Evolutionary conservation across 129 eudicot species (phyloP).

Genomic region (Flaveria trinervia): DNA sequence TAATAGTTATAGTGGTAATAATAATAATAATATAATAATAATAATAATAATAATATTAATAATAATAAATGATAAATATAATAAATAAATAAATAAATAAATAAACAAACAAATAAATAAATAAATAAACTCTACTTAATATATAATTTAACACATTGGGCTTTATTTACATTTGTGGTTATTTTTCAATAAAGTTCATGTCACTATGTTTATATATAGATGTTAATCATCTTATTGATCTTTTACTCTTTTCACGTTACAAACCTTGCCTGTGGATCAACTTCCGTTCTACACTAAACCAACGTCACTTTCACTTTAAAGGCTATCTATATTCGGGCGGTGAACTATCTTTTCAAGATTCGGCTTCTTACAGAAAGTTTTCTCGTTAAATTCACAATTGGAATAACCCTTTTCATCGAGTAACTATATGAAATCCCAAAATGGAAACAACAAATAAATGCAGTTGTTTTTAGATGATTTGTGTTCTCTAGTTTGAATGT

Average conservation of each 20-base stretch:
- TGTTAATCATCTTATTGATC: constrained; percentile 3
- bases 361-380: constrained; percentile 32
- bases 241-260: constrained; percentile 20
- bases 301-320: constrained; percentile 41
- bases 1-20: too few species aligned
- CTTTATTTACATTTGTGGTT: background rate
- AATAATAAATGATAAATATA: too few species aligned
- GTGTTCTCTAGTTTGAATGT: constrained; percentile 24
- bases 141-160: background rate
- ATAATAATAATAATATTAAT: too few species aligned
- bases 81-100: too few species aligned
- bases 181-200: background rate
- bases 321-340: constrained; percentile 13
- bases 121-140: background rate
- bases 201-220: constrained; percentile 25
- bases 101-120: too few species aligned
- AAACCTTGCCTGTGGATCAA: constrained; percentile 6
- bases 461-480: constrained; percentile 28
- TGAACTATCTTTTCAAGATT: constrained; percentile 36
- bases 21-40: too few species aligned
- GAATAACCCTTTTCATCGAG: constrained; percentile 30
- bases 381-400: constrained; percentile 30
- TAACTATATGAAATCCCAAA: constrained; percentile 23
- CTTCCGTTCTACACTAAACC: constrained; percentile 33
- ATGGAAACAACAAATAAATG: constrained; percentile 29